These are phyloP conservation scores for Pterocarpus santalinus DNA, from an alignment of 306 rosid species.

Conservation along the genomic window DNA sequence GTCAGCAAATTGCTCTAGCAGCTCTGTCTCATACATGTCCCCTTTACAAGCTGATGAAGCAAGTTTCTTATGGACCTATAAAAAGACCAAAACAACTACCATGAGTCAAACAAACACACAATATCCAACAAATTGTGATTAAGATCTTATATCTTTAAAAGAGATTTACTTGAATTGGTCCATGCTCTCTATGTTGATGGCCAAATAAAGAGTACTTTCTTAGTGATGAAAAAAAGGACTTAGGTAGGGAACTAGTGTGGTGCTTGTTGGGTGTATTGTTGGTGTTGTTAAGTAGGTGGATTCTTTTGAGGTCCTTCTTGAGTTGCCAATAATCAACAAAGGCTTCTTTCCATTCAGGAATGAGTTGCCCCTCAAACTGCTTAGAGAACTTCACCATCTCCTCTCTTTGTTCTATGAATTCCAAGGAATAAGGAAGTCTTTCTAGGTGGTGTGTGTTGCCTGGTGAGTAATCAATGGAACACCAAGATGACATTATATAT, in stretches of 20 bases:
- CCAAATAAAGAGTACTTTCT: slow-evolving; percentile 68
- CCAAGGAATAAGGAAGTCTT: slow-evolving; percentile 34
- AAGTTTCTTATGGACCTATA: slow-evolving; percentile 86
- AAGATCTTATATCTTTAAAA: slow-evolving; percentile 1
- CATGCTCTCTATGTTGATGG: slow-evolving; percentile 79
- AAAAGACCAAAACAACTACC: background rate
- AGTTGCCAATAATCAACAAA: slow-evolving; percentile 93
- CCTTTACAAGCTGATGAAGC: slow-evolving; percentile 80
- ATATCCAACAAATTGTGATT: background rate
- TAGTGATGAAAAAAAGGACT: slow-evolving; percentile 63
- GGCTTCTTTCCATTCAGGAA: slow-evolving; percentile 99
- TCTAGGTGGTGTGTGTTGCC: slow-evolving; percentile 25
- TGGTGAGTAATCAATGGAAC: slow-evolving; percentile 69
- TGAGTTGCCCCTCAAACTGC: slow-evolving; percentile 90
- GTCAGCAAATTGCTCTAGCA: slow-evolving; percentile 85
- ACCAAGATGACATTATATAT: slow-evolving; percentile 72
- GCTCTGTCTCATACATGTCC: slow-evolving; percentile 91
- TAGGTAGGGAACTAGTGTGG: slow-evolving; percentile 45
- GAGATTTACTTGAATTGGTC: slow-evolving; percentile 81
- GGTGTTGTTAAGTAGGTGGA: slow-evolving; percentile 59
- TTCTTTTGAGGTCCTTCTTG: slow-evolving; percentile 80
- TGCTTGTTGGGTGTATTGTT: slow-evolving; percentile 40
- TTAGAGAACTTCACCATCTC: slow-evolving; percentile 92
- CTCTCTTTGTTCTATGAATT: background rate
- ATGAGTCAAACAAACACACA: slow-evolving; percentile 16